Base-by-base conservation (phyloP, 805 yeast species). In the Cyberlindnera veronae region DNA sequence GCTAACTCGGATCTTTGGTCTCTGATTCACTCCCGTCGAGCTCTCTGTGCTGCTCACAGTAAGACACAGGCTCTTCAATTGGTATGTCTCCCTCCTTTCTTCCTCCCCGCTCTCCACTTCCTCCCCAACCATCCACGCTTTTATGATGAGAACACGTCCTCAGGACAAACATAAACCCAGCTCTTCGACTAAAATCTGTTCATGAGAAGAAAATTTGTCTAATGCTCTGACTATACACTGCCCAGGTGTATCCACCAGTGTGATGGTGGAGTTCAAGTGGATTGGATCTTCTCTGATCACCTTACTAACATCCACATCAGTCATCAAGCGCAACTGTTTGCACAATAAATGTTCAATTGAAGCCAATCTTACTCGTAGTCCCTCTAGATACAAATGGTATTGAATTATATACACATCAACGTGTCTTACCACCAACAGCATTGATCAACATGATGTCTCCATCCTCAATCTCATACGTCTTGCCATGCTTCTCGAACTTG, bases 401-500 rank as follows among this genome's bases (percentile, higher is more conserved):
- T 15, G 14, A 10, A n/a, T 24, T 14, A 8, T 42, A 31, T 38
- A 14, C 33, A 32, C 34, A 29, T 19, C 30, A 60, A 43, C 63
- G 59, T 3, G 61, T 63, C 60, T 78, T 79, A 32, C 83, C 86
- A 21, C 81, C 81, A 38, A 79, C 80, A 3, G 89, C 82, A 58
- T 83, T 83, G 63, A 89, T 78, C 37, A 80, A 65, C 28, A 84
- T 68, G 36, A 89, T 74, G 62, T 89, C 96, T 21, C 95, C 95
- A 56, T 89, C 95, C 55, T 84, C 87, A 41, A 89, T 79, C 11
- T 72, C 64, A 55, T 89, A 87, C 44, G 78, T 80, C 61, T 85
- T 89, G 32, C 96, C 96, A 56, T 78, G 78, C 49, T 74, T 77
- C 39, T 53, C 57, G 36, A 44, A 39, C 38, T 54, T 57, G 12